Base-by-base conservation (phyloP, 768 basidiomycete genomes). In the Tulasnella sp. region DNA sequence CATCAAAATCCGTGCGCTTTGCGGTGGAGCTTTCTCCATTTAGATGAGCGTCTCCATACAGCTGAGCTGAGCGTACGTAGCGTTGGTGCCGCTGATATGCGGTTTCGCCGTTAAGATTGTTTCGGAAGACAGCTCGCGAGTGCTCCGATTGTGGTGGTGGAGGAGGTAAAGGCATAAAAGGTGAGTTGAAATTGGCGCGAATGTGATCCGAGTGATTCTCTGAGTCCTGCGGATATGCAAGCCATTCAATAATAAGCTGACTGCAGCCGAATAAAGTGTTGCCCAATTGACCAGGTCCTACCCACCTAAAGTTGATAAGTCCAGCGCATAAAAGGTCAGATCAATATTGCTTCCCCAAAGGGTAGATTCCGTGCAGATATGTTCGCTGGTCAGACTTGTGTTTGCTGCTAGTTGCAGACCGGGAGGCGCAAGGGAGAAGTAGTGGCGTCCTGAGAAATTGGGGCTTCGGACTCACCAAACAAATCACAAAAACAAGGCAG, bases 1-100 rank as follows among this genome's bases (percentile, higher is more conserved):
- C 82, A 79, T 87, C 86, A 81, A 85, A 84, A 77, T 87, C 86
- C 5, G 81, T 83, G 79, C 78, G 83, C 69, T 73, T 80, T 32
- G 32, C 39, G 39, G 26, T 71, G 73, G n/a, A 70, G 44, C 67
- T 40, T 32, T 70, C 42, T 1, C 77, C 69, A 20, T n/a, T 40
- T 20, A 35, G 4, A 55, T 29, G 23, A 32, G 44, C n/a, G 42
- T 77, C 67, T 77, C 77, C 77, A 29, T 77, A 77, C 18, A 77
- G 40, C 35, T 39, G 77, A 70, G 77, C 77, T 1, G 77, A 77
- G 37, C 61, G 72, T 5, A 78, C 75, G n/a, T 83, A 55, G 23
- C 81, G 78, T 71, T 81, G 80, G 74, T 85, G 84, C 2, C 85
- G 80, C 44, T 83, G 82, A 81, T 81, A 83, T 0, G 84, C 84